A percentile compares a stretch with the other conserved stretches of the same genome.
These are phyloP conservation scores for Phaeophleospora eucalypticola DNA, from an alignment of 2,329 filamentous ascomycete genomes.

Conservation along the genomic window DNA sequence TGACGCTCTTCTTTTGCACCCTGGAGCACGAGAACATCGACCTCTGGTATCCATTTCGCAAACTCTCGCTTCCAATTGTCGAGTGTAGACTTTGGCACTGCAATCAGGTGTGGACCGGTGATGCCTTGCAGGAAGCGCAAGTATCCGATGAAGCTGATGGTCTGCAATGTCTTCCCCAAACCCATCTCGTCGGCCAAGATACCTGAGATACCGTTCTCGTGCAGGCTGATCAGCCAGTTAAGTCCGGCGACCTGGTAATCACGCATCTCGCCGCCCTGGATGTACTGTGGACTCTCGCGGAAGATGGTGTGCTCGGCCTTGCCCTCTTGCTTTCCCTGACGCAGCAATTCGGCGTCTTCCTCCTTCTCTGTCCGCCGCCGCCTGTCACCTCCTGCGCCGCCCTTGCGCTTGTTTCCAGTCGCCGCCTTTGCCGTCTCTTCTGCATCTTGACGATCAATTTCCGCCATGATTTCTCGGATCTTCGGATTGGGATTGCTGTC, in stretches of 20 bases:
- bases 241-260: constrained; percentile 95
- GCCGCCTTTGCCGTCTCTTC: constrained; percentile 58
- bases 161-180: constrained; percentile 94
- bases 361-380: constrained; percentile 91
- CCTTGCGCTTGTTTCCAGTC: constrained; percentile 72
- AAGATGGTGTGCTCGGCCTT: constrained; percentile 79
- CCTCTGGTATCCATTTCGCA: constrained; percentile 86
- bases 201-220: constrained; percentile 97
- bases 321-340: constrained; percentile 85
- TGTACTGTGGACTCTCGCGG: constrained; percentile 85
- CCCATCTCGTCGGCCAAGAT: constrained; percentile 99
- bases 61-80: constrained; percentile 99
- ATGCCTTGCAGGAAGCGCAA: constrained; percentile 86
- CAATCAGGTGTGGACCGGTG: constrained; percentile 83
- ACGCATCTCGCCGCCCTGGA: constrained; percentile 80
- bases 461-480: constrained; percentile 86
- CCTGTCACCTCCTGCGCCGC: constrained; percentile 73
- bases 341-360: constrained; percentile 82
- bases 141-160: constrained; percentile 94
- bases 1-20: constrained; percentile 92
- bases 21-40: constrained; percentile 89
- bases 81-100: constrained; percentile 92
- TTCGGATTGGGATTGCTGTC: constrained; percentile 94
- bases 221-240: constrained; percentile 96
- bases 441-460: constrained; percentile 90